phyloP scores from a whole-genome alignment of 352 stramenopile species.

The Phytophthora crassamura region DNA sequence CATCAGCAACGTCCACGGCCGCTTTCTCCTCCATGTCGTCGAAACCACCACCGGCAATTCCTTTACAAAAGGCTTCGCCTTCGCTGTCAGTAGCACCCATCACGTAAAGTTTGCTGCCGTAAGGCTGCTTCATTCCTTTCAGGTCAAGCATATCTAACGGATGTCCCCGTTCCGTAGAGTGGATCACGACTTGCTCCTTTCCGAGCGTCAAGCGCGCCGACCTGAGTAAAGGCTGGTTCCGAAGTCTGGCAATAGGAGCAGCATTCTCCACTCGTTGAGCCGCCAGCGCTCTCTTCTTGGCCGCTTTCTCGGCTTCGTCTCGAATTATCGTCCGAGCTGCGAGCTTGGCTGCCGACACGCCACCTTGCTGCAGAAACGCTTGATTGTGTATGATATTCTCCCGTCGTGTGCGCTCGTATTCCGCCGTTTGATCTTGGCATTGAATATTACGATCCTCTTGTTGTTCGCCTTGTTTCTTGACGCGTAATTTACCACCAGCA shows the following conservation, averaged over 20 bases:
- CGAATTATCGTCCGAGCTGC: constrained; percentile 51
- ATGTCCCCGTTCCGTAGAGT: not conserved
- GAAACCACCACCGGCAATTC: constrained; percentile 17
- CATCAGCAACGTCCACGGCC: not conserved
- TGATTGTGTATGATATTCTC: constrained; percentile 82
- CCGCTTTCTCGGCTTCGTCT: constrained; percentile 9
- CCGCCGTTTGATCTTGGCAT: constrained; percentile 30
- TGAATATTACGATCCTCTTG: too few species aligned
- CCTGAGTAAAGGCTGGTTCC: too few species aligned
- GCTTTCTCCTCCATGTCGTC: constrained; percentile 30
- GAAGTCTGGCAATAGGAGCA: too few species aligned
- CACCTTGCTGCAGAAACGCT: constrained; percentile 72
- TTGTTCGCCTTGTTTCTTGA: too few species aligned
- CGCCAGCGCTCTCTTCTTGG: not conserved
- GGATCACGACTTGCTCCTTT: not conserved
- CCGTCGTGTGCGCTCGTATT: constrained; percentile 73
- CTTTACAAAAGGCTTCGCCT: constrained; percentile 35
- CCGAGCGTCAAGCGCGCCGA: not conserved
- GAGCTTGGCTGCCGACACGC: constrained; percentile 68
- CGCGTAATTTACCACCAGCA: too few species aligned
- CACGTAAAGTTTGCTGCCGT: not conserved
- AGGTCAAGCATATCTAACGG: constrained; percentile 6
- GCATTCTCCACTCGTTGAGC: too few species aligned
- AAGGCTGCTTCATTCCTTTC: not conserved
- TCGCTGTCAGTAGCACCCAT: constrained; percentile 23